These are phyloP conservation scores for Petunia hybrid DNA, from an alignment of 305 asterid species.

Conservation along the genomic window DNA sequence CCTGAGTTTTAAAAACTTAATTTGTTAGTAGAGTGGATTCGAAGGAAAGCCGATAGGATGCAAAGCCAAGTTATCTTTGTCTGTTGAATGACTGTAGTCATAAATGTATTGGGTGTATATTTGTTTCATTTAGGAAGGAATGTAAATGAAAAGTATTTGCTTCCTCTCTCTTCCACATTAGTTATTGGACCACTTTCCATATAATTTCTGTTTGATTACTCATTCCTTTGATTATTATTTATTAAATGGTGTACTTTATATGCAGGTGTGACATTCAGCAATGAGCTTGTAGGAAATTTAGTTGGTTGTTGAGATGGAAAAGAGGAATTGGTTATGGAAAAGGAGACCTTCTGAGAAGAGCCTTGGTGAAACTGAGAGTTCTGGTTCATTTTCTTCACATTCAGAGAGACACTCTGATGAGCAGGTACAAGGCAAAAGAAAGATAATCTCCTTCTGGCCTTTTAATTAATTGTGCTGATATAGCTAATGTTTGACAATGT, in stretches of 20 bases:
- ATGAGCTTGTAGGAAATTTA: constrained; percentile 28
- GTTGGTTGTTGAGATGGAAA: constrained; percentile 54
- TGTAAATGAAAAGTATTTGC: not conserved
- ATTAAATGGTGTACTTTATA: not conserved
- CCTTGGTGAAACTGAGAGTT: constrained; percentile 76
- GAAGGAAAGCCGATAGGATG: constrained; percentile 28
- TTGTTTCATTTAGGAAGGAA: not conserved
- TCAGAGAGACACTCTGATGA: constrained; percentile 83
- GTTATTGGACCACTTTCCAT: constrained; percentile 11
- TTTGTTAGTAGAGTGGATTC: constrained; percentile 29
- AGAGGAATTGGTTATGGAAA: constrained; percentile 85
- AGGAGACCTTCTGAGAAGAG: constrained; percentile 67
- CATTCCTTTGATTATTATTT: not conserved
- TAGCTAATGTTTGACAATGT: not conserved
- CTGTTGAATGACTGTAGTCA: not conserved
- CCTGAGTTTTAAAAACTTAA: not conserved
- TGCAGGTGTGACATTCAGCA: constrained; percentile 22
- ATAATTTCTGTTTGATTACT: not conserved
- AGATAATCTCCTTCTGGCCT: not conserved
- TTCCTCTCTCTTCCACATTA: not conserved
- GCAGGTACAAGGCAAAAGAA: constrained; percentile 47
- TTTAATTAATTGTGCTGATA: not conserved
- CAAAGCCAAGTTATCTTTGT: constrained; percentile 26
- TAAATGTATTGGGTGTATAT: not conserved
- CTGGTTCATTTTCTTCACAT: constrained; percentile 78